phyloP scores from a whole-genome alignment of 495 filamentous ascomycete genomes.

The Xylaria sp. region DNA sequence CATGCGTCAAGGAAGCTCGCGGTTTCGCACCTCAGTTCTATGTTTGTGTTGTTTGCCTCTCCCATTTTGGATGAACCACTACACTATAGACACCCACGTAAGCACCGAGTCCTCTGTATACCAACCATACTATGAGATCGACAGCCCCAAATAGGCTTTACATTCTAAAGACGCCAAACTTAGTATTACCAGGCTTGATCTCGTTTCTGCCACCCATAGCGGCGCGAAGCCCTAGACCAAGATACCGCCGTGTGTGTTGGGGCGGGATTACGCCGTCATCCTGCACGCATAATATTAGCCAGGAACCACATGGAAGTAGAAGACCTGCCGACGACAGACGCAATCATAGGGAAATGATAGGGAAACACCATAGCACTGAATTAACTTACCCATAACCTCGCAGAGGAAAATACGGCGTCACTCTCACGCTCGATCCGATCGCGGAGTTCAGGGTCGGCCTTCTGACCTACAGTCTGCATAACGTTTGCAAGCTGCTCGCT shows the following conservation, averaged over 20 bases:
- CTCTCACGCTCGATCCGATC: slow-evolving; percentile 89
- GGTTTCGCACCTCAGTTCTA: background rate
- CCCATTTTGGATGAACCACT: background rate
- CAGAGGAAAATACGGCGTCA: slow-evolving; percentile 84
- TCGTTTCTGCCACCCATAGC: slow-evolving; percentile 73
- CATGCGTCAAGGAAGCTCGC: background rate
- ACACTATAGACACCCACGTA: background rate
- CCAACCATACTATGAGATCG: background rate
- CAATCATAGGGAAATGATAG: background rate
- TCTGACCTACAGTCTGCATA: slow-evolving; percentile 92
- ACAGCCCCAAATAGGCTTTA: slow-evolving; percentile 45
- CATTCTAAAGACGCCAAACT: slow-evolving; percentile 98
- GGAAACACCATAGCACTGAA: slow-evolving; percentile 30
- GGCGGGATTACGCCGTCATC: slow-evolving; percentile 94
- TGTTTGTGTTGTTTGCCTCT: background rate
- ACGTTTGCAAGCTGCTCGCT: slow-evolving; percentile 89
- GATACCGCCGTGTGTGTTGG: slow-evolving; percentile 79
- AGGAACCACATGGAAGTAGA: background rate
- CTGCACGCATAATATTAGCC: slow-evolving; percentile 46
- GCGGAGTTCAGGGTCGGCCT: slow-evolving; percentile 80
- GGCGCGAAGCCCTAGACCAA: slow-evolving; percentile 82
- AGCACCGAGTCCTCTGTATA: slow-evolving; percentile 10
- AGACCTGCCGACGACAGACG: background rate
- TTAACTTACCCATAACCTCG: slow-evolving; percentile 78
- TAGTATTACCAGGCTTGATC: slow-evolving; percentile 67